Conservation (phyloP, 768 basidiomycete genomes). For the Boletus insuetus region DNA sequence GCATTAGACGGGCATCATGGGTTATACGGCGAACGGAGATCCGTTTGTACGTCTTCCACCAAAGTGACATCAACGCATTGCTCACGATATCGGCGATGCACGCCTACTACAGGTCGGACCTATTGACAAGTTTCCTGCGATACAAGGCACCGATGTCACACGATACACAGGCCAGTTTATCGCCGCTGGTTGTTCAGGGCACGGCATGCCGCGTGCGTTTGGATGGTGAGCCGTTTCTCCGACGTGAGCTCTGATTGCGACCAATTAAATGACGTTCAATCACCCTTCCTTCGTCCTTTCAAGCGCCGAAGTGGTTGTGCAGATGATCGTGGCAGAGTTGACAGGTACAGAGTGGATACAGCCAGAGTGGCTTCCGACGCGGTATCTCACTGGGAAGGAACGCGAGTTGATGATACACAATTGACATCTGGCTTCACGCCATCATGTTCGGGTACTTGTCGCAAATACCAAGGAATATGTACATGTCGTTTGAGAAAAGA, state of each 20-base stretch:
- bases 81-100: not conserved
- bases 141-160: constrained; percentile 15
- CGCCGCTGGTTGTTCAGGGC: constrained; percentile 70
- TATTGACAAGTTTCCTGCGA: constrained; percentile 35
- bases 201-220: constrained; percentile 78
- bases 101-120: constrained; percentile 53
- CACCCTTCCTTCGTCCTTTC: not conserved
- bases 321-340: constrained; percentile 56
- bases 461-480: no score
- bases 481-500: no score
- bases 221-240: constrained; percentile 42
- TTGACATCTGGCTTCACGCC: not conserved
- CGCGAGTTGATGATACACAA: not conserved
- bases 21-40: constrained; percentile 55
- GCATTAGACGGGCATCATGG: constrained; percentile 80
- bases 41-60: constrained; percentile 54
- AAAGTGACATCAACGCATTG: no score
- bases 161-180: constrained; percentile 62
- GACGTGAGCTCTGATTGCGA: no score
- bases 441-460: no score
- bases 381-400: constrained; percentile 42
- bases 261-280: no score
- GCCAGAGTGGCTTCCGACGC: constrained; percentile 64
- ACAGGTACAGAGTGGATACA: constrained; percentile 41
- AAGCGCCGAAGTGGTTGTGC: constrained; percentile 61